These are phyloP conservation scores for Oryza nivara DNA, from an alignment of 176 grass and related monocot species.

Conservation along the genomic window DNA sequence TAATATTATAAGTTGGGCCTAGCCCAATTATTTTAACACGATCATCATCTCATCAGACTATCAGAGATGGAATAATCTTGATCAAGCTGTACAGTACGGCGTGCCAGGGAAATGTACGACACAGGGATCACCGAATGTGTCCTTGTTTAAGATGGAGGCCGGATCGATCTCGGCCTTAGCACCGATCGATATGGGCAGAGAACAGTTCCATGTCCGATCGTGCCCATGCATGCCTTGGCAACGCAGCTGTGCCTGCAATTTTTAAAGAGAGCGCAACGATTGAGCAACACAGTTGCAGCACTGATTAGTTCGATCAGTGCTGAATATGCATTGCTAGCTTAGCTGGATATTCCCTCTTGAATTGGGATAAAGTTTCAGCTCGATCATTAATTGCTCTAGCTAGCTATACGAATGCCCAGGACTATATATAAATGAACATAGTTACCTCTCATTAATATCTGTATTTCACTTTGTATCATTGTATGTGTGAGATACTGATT, in stretches of 20 bases:
- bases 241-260: conserved; percentile 20
- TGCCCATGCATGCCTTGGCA: conserved; percentile 28
- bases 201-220: conserved; percentile 25
- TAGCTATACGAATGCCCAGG: neutral
- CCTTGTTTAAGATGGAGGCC: neutral
- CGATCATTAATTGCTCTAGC: neutral
- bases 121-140: neutral
- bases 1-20: too few relatives aligned
- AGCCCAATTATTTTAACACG: too few relatives aligned
- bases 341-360: conserved; percentile 24
- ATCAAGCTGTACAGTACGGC: conserved; percentile 29
- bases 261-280: neutral
- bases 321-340: neutral
- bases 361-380: neutral
- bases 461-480: neutral
- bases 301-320: neutral
- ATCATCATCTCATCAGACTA: conserved; percentile 1
- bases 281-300: neutral
- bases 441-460: neutral
- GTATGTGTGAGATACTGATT: neutral
- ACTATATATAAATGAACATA: neutral
- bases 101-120: conserved; percentile 26
- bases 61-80: conserved; percentile 41
- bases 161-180: neutral
- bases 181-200: conserved; percentile 29